A percentile compares a stretch with the other conserved stretches of the same genome.
Evolutionary conservation across 345 rosid species (phyloP).

Genomic region (Mangifera indica): DNA sequence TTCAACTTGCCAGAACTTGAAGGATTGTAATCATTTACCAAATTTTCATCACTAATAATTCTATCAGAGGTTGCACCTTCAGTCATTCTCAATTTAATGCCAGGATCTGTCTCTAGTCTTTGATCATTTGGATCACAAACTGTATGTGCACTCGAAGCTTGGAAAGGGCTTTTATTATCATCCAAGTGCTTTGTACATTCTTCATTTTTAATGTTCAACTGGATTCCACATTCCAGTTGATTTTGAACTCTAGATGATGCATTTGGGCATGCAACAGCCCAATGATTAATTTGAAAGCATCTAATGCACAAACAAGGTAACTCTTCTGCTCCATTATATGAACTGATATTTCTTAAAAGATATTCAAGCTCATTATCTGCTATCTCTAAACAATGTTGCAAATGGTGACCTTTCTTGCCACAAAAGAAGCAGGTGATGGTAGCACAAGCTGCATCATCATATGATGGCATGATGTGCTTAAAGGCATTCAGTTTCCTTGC

Average conservation of each 20-base stretch:
- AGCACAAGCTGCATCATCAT: slow-evolving; percentile 35
- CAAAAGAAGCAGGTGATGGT: slow-evolving; percentile 64
- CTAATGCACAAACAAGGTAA: slow-evolving; percentile 52
- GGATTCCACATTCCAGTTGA: slow-evolving; percentile 18
- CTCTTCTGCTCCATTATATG: slow-evolving; percentile 37
- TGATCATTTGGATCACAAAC: slow-evolving; percentile 18
- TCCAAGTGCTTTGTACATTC: slow-evolving; percentile 9
- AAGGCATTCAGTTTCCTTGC: slow-evolving; percentile 77
- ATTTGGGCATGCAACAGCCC: slow-evolving; percentile 74
- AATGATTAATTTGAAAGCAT: slow-evolving; percentile 69
- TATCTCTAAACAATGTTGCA: slow-evolving; percentile 61
- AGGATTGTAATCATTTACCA: slow-evolving; percentile 26
- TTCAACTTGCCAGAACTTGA: slow-evolving; percentile 40
- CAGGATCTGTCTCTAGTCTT: slow-evolving; percentile 13
- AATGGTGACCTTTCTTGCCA: slow-evolving; percentile 59
- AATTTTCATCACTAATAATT: slow-evolving; percentile 9
- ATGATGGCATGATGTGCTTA: slow-evolving; percentile 44
- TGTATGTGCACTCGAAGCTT: slow-evolving; percentile 9
- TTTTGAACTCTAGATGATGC: slow-evolving; percentile 24
- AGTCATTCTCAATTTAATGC: slow-evolving; percentile 17
- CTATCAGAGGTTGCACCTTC: slow-evolving; percentile 25
- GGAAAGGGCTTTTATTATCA: slow-evolving; percentile 9
- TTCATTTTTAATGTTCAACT: slow-evolving; percentile 30
- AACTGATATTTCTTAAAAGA: slow-evolving; percentile 41
- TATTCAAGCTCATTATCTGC: slow-evolving; percentile 62